phyloP scores from a whole-genome alignment of 129 eudicot genomes.

The Flaveria robusta region DNA sequence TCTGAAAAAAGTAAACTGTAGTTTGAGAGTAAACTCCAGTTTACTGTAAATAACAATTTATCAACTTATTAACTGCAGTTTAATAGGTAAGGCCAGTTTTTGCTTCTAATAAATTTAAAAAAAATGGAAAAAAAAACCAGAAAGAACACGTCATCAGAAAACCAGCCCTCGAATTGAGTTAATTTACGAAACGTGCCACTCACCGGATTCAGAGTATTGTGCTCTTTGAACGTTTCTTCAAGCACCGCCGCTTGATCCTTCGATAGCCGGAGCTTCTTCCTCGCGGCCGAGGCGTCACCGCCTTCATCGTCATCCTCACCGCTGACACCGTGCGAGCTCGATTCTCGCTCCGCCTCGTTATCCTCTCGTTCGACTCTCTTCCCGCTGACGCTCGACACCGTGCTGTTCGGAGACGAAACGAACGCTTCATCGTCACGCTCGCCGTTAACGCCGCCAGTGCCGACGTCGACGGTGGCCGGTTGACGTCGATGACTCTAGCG shows the following conservation, averaged over 20 bases:
- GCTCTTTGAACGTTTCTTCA: conserved; percentile 80
- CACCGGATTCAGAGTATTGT: conserved; percentile 80
- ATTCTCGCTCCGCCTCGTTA: conserved; percentile 58
- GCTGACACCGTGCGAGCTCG: conserved; percentile 50
- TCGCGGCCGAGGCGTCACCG: conserved; percentile 60
- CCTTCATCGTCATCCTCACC: conserved; percentile 60
- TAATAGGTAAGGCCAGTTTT: too few species aligned
- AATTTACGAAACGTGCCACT: conserved; percentile 52
- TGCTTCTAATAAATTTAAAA: conserved; percentile 64
- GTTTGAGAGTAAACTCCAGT: too few species aligned
- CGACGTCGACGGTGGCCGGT: conserved; percentile 43
- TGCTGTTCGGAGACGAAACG: conserved; percentile 79
- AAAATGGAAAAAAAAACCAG: conserved; percentile 14
- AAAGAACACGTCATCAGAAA: neutral
- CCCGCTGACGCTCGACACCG: conserved; percentile 77
- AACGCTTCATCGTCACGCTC: conserved; percentile 58
- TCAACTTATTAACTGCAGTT: too few species aligned
- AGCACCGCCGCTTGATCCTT: conserved; percentile 86
- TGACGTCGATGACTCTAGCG: conserved; percentile 51
- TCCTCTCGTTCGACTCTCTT: conserved; percentile 70
- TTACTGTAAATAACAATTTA: too few species aligned
- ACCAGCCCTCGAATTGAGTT: neutral
- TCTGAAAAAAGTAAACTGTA: too few species aligned
- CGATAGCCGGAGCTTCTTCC: conserved; percentile 75
- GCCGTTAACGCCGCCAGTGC: conserved; percentile 36